Base-by-base conservation (phyloP, 1,139 yeast genomes). In the Candida sanyaensis region DNA sequence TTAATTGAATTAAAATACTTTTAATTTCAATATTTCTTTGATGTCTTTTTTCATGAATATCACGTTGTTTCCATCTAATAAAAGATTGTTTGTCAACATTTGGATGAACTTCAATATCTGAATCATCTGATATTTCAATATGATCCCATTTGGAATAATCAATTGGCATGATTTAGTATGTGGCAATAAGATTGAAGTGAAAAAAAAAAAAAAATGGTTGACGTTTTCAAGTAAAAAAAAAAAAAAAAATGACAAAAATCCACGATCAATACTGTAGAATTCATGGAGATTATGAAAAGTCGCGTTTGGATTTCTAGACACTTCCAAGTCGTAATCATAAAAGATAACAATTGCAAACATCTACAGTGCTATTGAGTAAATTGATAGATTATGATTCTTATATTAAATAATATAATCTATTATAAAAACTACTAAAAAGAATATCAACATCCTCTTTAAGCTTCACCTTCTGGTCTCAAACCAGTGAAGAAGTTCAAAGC, bases 61-160 rank as follows among this genome's bases (percentile, higher is more conserved):
- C 97, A 62, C 96, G 86, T 69, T 95, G 99, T 64, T 91, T 93
- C 99, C 98, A 93, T 53, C 84, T 83, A 59, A 95, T 89, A 59
- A 95, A 92, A 1, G 98, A 91, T 44, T 75, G 76, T 65, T 95
- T 95, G 68, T 95, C 99, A 31, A 95, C 99, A 62, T 95, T 95
- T 50, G 99, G 99, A 65, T 95, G 99, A 8, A 92, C 99, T 62
- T 93, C 99, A 43, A 92, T 77, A 63, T 93, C 98, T 6, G 97
- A 89, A 65, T 93, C 99, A 64, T 93, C 99, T 13, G 97, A 89
- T 43, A 93, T 74, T 66, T 93, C 99, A 51, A 93, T 81, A 64
- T 90, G 90, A 68, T 93, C 99, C 98, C 99, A 93, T 65, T 93
- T 93, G 11, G 97, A 91, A 68, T 93, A 93, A 64, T 93, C 99